Evolutionary conservation across 139 green algal genomes (phyloP).

Genomic region (Dunaliella primolecta): DNA sequence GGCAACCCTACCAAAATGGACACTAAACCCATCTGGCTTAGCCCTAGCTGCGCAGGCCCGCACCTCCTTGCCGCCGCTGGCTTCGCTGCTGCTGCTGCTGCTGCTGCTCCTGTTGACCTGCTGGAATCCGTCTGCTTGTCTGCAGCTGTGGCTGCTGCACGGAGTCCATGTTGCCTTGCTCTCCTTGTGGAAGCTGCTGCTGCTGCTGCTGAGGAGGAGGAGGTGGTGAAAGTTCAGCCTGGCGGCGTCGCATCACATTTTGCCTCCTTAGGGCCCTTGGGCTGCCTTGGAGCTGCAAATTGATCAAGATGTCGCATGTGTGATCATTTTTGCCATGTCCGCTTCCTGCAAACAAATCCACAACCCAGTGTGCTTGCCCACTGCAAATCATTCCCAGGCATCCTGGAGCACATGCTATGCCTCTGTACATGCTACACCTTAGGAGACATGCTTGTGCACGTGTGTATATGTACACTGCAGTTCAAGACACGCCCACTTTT

Average conservation of each 20-base stretch:
- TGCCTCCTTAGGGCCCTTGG: not conserved
- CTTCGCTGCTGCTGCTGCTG: not conserved
- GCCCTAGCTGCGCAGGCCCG: too few relatives aligned
- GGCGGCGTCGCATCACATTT: not conserved
- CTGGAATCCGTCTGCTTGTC: too few relatives aligned
- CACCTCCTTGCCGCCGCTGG: too few relatives aligned
- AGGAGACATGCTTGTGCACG: not conserved
- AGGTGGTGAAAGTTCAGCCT: not conserved
- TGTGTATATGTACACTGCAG: not conserved
- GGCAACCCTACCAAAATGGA: too few relatives aligned
- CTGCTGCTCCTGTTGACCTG: not conserved
- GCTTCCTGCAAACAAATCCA: too few relatives aligned
- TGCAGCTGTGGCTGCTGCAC: not conserved
- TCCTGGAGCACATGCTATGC: too few relatives aligned
- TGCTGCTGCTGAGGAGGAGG: not conserved
- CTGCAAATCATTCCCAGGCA: too few relatives aligned
- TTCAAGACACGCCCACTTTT: too few relatives aligned
- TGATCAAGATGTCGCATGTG: not conserved
- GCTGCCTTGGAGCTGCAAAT: not conserved
- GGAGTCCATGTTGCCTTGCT: not conserved
- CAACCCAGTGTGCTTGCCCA: too few relatives aligned
- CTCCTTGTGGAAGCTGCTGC: not conserved
- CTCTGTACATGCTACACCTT: too few relatives aligned
- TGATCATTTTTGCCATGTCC: not conserved
- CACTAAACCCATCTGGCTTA: too few relatives aligned